Evolutionary conservation across 2,329 filamentous ascomycete species (phyloP), one percentile per base, ranked within the genome.

Genomic region (Cladosporium colombiae): DNA sequence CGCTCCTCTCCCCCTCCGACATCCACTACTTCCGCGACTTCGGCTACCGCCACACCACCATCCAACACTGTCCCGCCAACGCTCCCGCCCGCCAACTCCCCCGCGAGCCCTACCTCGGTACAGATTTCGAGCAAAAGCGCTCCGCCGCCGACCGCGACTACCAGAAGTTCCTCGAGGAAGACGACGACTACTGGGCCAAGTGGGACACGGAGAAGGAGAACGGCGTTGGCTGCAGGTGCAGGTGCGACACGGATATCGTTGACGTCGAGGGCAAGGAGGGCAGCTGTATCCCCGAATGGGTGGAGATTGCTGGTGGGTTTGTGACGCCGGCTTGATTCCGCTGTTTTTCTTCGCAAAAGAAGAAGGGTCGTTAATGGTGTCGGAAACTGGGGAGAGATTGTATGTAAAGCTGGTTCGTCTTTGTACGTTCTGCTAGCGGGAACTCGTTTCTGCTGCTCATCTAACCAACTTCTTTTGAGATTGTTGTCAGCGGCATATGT

Each of bases 21-120:
- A 92, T 99, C 67, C 95, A 99, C 80, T 99, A 99, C 82, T 99
- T 99, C 89, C 92, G 95, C 73, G 95, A 99, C 78, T 94, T 98
- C 80, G 95, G 95, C 64, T 99, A 99, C 81, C 88, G 95, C 75
- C 95, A 99, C 80, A 99, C 95, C 7, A 99, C 95, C 3, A 99
- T 99, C 75, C 94, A 98, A 80, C 95, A 99, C 79, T 99, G 95
- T 75, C 95, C 95, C 1, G 93, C 93, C 64, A 99, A 99, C 76
- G 95, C 95, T 2, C 95, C 94, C 0, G 89, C 90, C 14, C 89
- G 91, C 57, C 95, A 99, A 79, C 85, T 97, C 52, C 87, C 90
- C 4, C 88, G 92, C 65, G 85, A 88, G 62, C 92, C 92, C 0
- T 97, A 84, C 76, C 86, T 96, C 18, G 67, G 67, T 2, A 66